These are phyloP conservation scores for Lecanoromycetidae sp. DNA, from an alignment of 2,329 filamentous ascomycete species.

Conservation along the genomic window DNA sequence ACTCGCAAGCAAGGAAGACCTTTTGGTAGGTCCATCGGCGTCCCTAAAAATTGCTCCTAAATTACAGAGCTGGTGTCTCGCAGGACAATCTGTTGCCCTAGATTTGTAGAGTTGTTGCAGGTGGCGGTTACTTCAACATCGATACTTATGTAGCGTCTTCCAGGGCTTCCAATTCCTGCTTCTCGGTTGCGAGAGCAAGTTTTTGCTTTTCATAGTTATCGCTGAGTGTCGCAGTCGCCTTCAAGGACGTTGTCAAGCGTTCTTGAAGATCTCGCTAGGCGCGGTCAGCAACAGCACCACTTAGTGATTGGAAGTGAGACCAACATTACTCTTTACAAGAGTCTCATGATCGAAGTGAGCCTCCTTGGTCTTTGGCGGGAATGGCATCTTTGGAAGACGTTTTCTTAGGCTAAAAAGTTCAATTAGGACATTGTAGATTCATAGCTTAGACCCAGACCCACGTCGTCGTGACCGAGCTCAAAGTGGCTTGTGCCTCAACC, in stretches of 20 bases:
- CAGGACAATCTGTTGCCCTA: too few species aligned
- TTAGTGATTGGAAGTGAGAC: background rate
- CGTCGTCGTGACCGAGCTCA: constrained; percentile 10
- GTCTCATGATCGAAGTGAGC: constrained; percentile 10
- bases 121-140: too few species aligned
- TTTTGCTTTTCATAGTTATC: constrained; percentile 1
- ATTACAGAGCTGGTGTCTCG: too few species aligned
- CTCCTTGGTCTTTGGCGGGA: constrained; percentile 12
- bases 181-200: constrained; percentile 1
- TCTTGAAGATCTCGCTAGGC: constrained; percentile 1
- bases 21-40: too few species aligned
- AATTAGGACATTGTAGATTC: background rate
- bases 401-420: constrained; percentile 7
- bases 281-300: background rate
- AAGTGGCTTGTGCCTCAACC: constrained; percentile 11
- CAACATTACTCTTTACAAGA: constrained; percentile 13
- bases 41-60: too few species aligned
- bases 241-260: background rate
- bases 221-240: background rate
- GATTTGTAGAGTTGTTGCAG: too few species aligned
- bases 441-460: background rate
- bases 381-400: constrained; percentile 14
- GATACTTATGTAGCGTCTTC: background rate
- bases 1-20: too few species aligned
- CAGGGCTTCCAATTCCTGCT: background rate